These are phyloP conservation scores for Breynia disticha DNA, from an alignment of 441 rosid species.

Conservation along the genomic window DNA sequence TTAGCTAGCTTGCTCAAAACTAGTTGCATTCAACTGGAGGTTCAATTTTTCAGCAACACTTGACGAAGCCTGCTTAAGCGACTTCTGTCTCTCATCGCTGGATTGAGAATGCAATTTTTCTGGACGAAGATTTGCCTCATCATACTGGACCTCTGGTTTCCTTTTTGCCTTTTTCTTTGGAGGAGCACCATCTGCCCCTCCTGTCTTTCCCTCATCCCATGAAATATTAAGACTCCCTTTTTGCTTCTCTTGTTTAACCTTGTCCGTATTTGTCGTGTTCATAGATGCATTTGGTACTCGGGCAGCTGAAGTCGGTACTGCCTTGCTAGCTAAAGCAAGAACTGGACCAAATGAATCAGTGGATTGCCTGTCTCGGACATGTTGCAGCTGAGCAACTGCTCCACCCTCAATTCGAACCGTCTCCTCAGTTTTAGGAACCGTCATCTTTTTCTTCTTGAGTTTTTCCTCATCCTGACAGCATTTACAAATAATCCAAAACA, in stretches of 20 bases:
- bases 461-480: conserved; percentile 40
- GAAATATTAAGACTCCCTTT: conserved; percentile 43
- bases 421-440: conserved; percentile 33
- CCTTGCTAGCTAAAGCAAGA: conserved; percentile 32
- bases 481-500: no score
- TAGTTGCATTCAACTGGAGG: conserved; percentile 24
- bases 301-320: conserved; percentile 22
- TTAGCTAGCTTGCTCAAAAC: conserved; percentile 37
- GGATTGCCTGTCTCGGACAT: conserved; percentile 27
- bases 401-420: conserved; percentile 28
- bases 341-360: conserved; percentile 29
- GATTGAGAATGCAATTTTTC: conserved; percentile 34
- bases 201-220: conserved; percentile 38
- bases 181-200: conserved; percentile 24
- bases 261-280: conserved; percentile 28
- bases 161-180: conserved; percentile 53
- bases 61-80: conserved; percentile 23
- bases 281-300: conserved; percentile 29
- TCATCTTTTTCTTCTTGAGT: conserved; percentile 39
- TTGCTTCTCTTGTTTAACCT: conserved; percentile 45
- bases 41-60: conserved; percentile 25
- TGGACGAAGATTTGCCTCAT: conserved; percentile 29
- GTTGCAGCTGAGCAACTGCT: conserved; percentile 29
- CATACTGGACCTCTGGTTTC: conserved; percentile 46
- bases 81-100: conserved; percentile 32